Base-by-base conservation (phyloP, 352 stramenopile genomes). In the Hyphochytrium catenoides region DNA sequence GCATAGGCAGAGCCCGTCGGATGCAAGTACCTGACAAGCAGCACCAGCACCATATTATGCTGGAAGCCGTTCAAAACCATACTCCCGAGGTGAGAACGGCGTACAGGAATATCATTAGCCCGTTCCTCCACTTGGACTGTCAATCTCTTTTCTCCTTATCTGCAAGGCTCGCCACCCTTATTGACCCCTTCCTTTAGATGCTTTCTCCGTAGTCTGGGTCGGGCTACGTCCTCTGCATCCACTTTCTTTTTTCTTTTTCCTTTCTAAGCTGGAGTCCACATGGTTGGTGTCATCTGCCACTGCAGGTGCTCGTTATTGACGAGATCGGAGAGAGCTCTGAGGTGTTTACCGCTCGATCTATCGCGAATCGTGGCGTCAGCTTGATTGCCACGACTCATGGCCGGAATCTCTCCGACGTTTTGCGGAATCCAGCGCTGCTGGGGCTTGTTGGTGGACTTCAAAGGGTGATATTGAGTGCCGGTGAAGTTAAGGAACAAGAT, bases 11-110 rank as follows among this genome's bases (percentile, higher is more conserved):
- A 34, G 56, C 69, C 18, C 38, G 69, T 21, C 63, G 71, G 20
- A 75, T 86, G 59, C 79, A 82, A 64, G 71, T 89, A 9, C 41
- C 41, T 21, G 61, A 50, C n/a, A 44, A 82, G 1, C 52, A 74
- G 25, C 47, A 57, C 6, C 71, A 83, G 48, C 54, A 50, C 12
- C 39, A 46, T 14, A 57, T 83, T 2, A 91, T 91, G 73, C 54
- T 82, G 30, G 73, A 89, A 54, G 78, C 61, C 34, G 64, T 87
- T 17, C 72, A 91, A 41, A 87, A 89, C 46, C 68, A 89, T 50
- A 85, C 70, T 6, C 73, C 82, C 12, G 40, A 71, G 35, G n/a
- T n/a, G n/a, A n/a, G n/a, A n/a, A n/a, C n/a, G n/a, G n/a, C n/a
- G n/a, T n/a, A n/a, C n/a, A n/a, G n/a, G n/a, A n/a, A n/a, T n/a